Percentiles rank a stretch among this genome's conserved stretches.
phyloP scores from a whole-genome alignment of 2,329 filamentous ascomycete genomes.

The Arthrocladium fulminans region DNA sequence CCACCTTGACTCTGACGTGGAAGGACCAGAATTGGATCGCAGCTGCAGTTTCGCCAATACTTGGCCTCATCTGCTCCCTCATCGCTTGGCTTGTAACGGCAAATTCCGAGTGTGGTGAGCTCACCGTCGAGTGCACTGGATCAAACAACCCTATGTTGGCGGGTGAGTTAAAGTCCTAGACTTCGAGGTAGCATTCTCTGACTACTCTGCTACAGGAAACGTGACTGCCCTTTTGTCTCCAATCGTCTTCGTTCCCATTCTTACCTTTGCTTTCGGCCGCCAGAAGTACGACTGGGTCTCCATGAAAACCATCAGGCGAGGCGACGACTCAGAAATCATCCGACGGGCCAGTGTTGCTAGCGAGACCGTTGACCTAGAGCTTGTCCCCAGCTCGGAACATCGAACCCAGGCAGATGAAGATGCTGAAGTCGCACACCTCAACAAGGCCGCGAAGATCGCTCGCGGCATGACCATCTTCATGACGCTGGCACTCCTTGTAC shows the following conservation, averaged over 20 bases:
- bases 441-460: constrained; percentile 47
- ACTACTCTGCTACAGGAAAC: constrained; percentile 77
- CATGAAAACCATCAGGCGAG: constrained; percentile 70
- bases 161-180: not conserved
- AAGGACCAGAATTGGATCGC: constrained; percentile 68
- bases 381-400: constrained; percentile 44
- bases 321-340: constrained; percentile 67
- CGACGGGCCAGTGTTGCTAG: constrained; percentile 42
- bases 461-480: constrained; percentile 52
- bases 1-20: constrained; percentile 73
- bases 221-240: constrained; percentile 74
- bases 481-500: constrained; percentile 62
- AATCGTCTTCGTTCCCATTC: constrained; percentile 61
- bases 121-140: constrained; percentile 67
- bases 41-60: constrained; percentile 58
- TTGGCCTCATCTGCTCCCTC: constrained; percentile 60
- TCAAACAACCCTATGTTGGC: constrained; percentile 45
- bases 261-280: constrained; percentile 61
- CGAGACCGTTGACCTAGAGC: constrained; percentile 50
- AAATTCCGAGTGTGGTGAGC: constrained; percentile 56
- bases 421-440: constrained; percentile 43
- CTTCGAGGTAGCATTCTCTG: constrained; percentile 31
- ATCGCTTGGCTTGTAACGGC: constrained; percentile 72
- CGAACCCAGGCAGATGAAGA: constrained; percentile 27
- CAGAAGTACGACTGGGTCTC: constrained; percentile 80